Evolutionary conservation across 257 asterid species (phyloP).

Genomic region (Solanum clarkiae): DNA sequence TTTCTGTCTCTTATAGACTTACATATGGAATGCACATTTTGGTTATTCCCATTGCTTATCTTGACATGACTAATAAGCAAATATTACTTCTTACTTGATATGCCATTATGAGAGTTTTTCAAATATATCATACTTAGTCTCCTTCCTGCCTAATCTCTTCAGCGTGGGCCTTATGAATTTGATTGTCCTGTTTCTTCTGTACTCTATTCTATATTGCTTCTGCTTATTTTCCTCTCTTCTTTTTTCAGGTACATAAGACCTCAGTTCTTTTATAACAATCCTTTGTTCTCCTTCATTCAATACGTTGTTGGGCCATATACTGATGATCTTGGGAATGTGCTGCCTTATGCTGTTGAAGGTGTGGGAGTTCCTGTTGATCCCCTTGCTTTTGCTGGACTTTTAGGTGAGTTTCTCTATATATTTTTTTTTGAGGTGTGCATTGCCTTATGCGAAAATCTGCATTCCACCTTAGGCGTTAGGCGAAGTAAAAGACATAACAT

Average conservation of each 20-base stretch:
- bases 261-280: conserved; percentile 80
- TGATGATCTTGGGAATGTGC: conserved; percentile 80
- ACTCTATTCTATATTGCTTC: not conserved
- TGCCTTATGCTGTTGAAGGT: conserved; percentile 91
- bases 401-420: conserved; percentile 39
- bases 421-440: too few species aligned
- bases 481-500: not conserved
- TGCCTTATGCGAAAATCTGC: not conserved
- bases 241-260: conserved; percentile 80
- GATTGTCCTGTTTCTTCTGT: not conserved
- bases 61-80: not conserved
- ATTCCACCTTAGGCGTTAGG: not conserved
- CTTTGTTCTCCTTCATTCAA: conserved; percentile 79
- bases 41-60: not conserved
- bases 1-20: not conserved
- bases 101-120: not conserved
- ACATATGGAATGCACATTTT: not conserved
- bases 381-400: conserved; percentile 87
- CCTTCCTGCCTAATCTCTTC: not conserved
- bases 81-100: not conserved
- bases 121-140: not conserved
- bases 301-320: conserved; percentile 79
- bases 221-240: not conserved
- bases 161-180: not conserved
- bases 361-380: conserved; percentile 97